Evolutionary conservation across 1,139 yeast species (phyloP).

Genomic region (Kurtzmaniella quercitrusa): DNA sequence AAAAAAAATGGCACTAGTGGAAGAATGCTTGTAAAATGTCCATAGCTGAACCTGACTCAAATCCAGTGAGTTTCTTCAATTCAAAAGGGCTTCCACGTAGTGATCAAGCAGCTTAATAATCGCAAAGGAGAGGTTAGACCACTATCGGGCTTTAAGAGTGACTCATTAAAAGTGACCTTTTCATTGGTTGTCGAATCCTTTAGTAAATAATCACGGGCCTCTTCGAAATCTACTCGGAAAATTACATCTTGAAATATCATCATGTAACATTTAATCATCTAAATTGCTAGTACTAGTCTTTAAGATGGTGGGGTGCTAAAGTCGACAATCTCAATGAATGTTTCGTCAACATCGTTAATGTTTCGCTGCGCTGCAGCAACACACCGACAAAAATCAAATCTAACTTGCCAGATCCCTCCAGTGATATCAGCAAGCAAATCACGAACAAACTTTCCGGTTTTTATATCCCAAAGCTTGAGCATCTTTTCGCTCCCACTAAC

Average conservation of each 20-base stretch:
- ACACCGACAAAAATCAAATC: constrained; percentile 78
- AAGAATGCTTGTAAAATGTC: no score
- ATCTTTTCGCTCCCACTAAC: constrained; percentile 87
- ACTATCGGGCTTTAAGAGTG: no score
- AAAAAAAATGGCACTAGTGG: no score
- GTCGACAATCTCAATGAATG: constrained; percentile 76
- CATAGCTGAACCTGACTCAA: no score
- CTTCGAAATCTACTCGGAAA: not conserved
- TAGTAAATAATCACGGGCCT: no score
- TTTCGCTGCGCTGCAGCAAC: constrained; percentile 87
- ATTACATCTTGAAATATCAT: not conserved
- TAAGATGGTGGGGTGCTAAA: constrained; percentile 49
- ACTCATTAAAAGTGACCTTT: no score
- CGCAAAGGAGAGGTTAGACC: no score
- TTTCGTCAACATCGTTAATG: constrained; percentile 43
- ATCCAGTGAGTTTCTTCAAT: no score
- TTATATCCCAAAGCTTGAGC: constrained; percentile 79
- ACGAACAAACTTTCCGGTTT: constrained; percentile 70
- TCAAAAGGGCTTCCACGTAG: no score
- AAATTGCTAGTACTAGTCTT: not conserved
- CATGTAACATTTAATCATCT: constrained; percentile 1
- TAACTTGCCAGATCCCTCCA: constrained; percentile 92
- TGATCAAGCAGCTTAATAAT: no score
- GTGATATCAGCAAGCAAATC: constrained; percentile 73
- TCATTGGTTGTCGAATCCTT: no score